Percentiles rank a stretch among this genome's conserved stretches.
Evolutionary conservation across 306 rosid species (phyloP).

Genomic region (Fagus sylvatica): DNA sequence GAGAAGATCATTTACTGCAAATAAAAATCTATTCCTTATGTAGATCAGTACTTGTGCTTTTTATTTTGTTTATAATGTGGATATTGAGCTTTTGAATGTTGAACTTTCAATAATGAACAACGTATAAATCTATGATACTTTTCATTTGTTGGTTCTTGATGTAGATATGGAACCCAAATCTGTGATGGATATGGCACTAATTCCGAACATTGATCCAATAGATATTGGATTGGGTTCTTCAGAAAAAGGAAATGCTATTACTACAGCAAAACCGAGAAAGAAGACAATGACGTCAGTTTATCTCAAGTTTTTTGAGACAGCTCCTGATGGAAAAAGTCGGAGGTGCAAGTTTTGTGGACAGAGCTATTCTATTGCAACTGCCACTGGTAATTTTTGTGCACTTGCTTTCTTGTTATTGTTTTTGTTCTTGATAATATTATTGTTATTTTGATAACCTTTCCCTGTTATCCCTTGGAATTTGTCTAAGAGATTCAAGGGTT

Average conservation of each 20-base stretch:
- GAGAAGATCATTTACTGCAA: background rate
- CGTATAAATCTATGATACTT: constrained; percentile 6
- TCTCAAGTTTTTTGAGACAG: constrained; percentile 92
- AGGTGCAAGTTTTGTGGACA: constrained; percentile 97
- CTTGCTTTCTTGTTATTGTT: background rate
- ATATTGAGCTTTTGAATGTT: background rate
- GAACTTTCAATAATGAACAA: constrained; percentile 19
- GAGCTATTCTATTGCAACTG: constrained; percentile 88
- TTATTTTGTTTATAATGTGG: background rate
- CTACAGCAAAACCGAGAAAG: constrained; percentile 75
- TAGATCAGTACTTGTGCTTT: background rate
- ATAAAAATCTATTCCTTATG: background rate
- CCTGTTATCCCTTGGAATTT: background rate
- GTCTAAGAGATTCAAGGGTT: background rate
- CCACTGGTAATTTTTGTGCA: constrained; percentile 62
- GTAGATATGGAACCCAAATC: constrained; percentile 74
- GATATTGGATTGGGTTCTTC: constrained; percentile 67
- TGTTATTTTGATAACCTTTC: background rate
- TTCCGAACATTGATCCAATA: constrained; percentile 61
- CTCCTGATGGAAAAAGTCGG: constrained; percentile 80
- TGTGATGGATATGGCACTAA: constrained; percentile 63
- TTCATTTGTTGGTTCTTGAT: constrained; percentile 24
- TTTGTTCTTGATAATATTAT: background rate
- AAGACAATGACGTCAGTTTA: constrained; percentile 96
- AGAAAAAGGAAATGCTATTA: constrained; percentile 54